Conservation (phyloP, 495 filamentous ascomycete genomes). For the Aspergillus olivimuriae region DNA sequence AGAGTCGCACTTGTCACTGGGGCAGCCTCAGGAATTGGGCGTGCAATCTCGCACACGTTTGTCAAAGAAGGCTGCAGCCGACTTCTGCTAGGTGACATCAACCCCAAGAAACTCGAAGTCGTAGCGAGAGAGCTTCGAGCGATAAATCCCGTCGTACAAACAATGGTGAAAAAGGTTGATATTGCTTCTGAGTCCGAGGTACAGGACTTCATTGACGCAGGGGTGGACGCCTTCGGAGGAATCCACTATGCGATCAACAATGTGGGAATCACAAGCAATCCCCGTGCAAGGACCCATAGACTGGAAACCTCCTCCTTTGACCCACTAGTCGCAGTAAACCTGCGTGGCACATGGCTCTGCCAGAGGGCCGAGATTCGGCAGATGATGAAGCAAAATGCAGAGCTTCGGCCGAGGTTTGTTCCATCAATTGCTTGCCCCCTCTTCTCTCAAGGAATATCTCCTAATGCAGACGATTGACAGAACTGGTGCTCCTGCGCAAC, state of each 20-base stretch:
- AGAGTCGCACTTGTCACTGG: conserved; percentile 9
- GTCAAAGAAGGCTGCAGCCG: conserved; percentile 6
- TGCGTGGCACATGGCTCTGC: conserved; percentile 7
- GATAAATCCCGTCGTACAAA: not conserved
- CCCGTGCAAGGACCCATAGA: conserved; percentile 5
- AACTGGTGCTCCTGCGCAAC: no score
- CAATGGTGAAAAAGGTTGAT: not conserved
- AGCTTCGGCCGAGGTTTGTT: not conserved
- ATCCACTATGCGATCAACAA: conserved; percentile 11
- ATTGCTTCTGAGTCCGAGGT: conserved; percentile 6
- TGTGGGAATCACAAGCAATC: conserved; percentile 7
- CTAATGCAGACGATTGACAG: no score
- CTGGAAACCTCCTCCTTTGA: conserved; percentile 2
- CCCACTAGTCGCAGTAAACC: conserved; percentile 3
- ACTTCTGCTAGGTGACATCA: conserved; percentile 6
- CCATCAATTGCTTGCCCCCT: no score
- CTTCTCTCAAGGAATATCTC: no score
- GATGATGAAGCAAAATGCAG: conserved; percentile 5
- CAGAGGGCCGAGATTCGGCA: conserved; percentile 5
- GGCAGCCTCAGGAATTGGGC: conserved; percentile 7
- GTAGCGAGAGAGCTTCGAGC: not conserved
- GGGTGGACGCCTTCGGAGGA: conserved; percentile 3
- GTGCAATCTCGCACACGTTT: conserved; percentile 5
- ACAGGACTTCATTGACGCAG: conserved; percentile 3
- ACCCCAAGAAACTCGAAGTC: not conserved